phyloP scores from a whole-genome alignment of 106 monocot genomes.

The Dioscorea dumetorum region DNA sequence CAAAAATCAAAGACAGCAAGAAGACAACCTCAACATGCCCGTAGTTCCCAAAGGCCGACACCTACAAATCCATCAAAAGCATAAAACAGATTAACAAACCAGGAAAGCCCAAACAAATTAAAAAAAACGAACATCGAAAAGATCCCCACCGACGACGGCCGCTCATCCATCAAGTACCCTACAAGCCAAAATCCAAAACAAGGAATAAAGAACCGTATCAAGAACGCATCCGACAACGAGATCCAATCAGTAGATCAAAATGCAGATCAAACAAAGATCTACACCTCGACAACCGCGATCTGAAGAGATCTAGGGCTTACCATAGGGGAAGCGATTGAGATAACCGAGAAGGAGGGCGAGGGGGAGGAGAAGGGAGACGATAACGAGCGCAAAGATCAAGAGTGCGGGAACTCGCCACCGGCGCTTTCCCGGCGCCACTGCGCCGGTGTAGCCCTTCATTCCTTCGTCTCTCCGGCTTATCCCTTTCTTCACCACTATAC shows the following conservation, averaged over 20 bases:
- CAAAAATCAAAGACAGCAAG: not conserved
- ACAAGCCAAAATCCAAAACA: not conserved
- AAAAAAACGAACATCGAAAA: not conserved
- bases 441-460: constrained; percentile 33
- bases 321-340: constrained; percentile 37
- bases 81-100: not conserved
- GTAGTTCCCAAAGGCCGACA: not conserved
- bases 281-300: not conserved
- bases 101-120: not conserved
- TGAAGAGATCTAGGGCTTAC: constrained; percentile 9
- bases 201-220: not conserved
- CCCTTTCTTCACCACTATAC: not conserved
- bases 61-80: not conserved
- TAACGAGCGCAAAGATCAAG: constrained; percentile 38
- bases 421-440: constrained; percentile 26
- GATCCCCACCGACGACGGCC: constrained; percentile 14
- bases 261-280: constrained; percentile 4
- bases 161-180: constrained; percentile 32
- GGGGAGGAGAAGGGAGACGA: constrained; percentile 48
- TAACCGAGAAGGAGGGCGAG: constrained; percentile 47
- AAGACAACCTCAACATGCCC: constrained; percentile 4
- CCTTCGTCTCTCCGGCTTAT: not conserved
- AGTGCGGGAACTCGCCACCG: constrained; percentile 36
- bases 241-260: not conserved
- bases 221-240: not conserved